Base-by-base conservation (phyloP, 257 asterid species). In the Parsonsia alboflavescens region DNA sequence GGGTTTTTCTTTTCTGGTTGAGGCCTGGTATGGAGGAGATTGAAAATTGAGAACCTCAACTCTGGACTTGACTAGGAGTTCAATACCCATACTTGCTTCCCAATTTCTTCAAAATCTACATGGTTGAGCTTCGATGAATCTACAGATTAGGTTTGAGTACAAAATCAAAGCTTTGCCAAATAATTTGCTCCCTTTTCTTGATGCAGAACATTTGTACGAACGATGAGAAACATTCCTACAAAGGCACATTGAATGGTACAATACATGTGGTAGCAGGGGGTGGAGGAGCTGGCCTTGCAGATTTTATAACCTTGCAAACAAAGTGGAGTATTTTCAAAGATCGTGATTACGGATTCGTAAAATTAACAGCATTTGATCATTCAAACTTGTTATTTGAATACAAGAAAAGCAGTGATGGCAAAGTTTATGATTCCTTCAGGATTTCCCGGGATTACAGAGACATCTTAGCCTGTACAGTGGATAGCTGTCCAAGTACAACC, bases 231-330 rank as follows among this genome's bases (percentile, higher is more conserved):
- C 22, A 44, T 21, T 67, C 73, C 78, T 93, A 93, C 70, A 85
- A 81, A 73, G 98, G 99, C 30, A 68, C 87, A 76, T 83, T 89
- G 84, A 90, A 90, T 2, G 98, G 98, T 13, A 95, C 97, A 3
- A 95, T 95, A 84, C 98, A 95, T 56, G 93, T 95, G 72, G 98
- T 87, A 66, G 97, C 96, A 7, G 98, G 99, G 2, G 98, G 99
- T 49, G 98, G 94, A 28, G 99, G 99, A 3, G 93, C 96, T 7
- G 87, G 96, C 77, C 90, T 95, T 4, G 84, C 97, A 2, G 65
- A 74, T 28, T 95, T 92, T 81, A 78, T 96, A 2, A 59, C 84
- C 62, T 73, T 90, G 63, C 85, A 80, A 73, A 92, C 99, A 0
- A 85, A 74, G 24, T 95, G 97, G 98, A 92, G 98, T 67, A 63